These are phyloP conservation scores for Tetrahymena borealis DNA, from an alignment of 73 alveolate genomes.

Conservation along the genomic window DNA sequence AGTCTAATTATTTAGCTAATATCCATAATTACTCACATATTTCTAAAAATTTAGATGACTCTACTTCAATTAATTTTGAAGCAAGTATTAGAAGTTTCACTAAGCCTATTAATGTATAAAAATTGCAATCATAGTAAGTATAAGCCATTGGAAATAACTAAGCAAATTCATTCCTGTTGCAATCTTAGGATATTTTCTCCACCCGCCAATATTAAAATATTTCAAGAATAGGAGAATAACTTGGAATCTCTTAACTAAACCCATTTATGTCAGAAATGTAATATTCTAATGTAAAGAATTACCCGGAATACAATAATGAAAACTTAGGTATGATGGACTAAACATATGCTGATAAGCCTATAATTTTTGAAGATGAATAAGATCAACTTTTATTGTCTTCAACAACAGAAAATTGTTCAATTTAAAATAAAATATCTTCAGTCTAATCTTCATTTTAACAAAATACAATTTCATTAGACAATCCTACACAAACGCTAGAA, in stretches of 20 bases:
- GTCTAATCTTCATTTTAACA: too few species aligned
- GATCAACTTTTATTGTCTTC: too few species aligned
- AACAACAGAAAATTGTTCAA: too few species aligned
- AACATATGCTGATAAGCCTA: too few species aligned
- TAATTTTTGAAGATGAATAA: too few species aligned
- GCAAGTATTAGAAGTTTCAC: background rate
- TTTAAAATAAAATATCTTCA: too few species aligned
- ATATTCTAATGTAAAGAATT: background rate
- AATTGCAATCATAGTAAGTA: background rate
- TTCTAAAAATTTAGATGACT: background rate
- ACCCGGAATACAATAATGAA: background rate
- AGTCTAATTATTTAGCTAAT: background rate
- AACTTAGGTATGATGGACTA: too few species aligned
- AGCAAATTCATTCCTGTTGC: background rate
- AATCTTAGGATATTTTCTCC: background rate
- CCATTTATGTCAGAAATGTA: background rate
- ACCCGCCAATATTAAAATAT: background rate
- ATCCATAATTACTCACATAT: background rate
- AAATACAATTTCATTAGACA: too few species aligned
- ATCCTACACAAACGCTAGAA: too few species aligned
- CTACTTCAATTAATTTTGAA: background rate
- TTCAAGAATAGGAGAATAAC: background rate
- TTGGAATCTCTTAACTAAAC: background rate
- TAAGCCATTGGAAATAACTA: background rate
- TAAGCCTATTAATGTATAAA: background rate